phyloP scores from a whole-genome alignment of 1,284 basidiomycete genomes.

The Cerioporus squamosus region DNA sequence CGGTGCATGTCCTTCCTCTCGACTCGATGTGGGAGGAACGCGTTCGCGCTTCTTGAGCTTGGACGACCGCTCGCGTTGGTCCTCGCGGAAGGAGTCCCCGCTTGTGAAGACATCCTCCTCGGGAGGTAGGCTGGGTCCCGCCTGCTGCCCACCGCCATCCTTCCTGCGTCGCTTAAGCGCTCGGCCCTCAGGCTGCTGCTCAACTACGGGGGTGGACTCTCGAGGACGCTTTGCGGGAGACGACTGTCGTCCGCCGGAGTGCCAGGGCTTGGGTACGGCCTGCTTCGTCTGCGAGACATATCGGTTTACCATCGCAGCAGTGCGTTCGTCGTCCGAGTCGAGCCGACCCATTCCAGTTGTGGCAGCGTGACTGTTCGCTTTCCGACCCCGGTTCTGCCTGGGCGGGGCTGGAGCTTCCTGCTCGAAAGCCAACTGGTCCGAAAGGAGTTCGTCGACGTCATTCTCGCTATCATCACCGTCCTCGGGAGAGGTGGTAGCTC shows the following conservation, averaged over 20 bases:
- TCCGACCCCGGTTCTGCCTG: neutral
- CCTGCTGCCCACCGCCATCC: neutral
- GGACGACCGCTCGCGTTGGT: neutral
- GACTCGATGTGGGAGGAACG: neutral
- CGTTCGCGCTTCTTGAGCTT: too few species aligned
- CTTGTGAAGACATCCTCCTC: conserved; percentile 16
- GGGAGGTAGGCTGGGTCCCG: conserved; percentile 6
- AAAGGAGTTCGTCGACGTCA: conserved; percentile 25
- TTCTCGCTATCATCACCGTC: conserved; percentile 8
- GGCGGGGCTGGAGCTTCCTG: neutral
- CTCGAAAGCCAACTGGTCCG: conserved; percentile 7
- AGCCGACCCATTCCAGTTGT: neutral
- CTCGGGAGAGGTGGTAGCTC: neutral
- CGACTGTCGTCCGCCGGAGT: neutral
- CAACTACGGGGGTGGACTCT: neutral
- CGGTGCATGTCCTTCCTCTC: neutral
- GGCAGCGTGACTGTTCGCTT: neutral
- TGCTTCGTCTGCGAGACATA: conserved; percentile 5
- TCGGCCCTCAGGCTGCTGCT: neutral
- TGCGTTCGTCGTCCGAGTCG: conserved; percentile 28
- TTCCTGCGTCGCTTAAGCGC: neutral
- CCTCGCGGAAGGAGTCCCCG: conserved; percentile 13
- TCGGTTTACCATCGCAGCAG: conserved; percentile 18
- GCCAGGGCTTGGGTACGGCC: neutral
- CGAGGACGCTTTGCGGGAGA: conserved; percentile 2